phyloP scores from a whole-genome alignment of 2,329 filamentous ascomycete genomes.

The Venturiaceae sp. region DNA sequence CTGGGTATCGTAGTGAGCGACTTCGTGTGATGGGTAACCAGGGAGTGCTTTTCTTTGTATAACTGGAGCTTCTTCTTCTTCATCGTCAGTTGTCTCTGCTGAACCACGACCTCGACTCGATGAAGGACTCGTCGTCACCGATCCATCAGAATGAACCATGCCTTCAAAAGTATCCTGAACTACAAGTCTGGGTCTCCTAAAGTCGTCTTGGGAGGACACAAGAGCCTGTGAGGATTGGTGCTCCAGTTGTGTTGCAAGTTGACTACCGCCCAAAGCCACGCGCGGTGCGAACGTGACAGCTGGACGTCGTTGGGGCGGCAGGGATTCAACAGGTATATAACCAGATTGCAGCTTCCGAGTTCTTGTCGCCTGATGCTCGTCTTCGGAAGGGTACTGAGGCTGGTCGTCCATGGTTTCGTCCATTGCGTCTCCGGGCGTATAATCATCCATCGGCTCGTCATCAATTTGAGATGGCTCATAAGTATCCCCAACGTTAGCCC shows the following conservation, averaged over 20 bases:
- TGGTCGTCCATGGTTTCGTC: not conserved
- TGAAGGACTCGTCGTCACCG: not conserved
- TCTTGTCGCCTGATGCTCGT: not conserved
- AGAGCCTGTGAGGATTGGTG: not conserved
- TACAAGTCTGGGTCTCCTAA: not conserved
- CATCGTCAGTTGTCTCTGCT: not conserved
- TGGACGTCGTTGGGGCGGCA: not conserved
- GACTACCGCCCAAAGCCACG: not conserved
- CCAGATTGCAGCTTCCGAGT: not conserved
- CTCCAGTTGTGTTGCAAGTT: not conserved
- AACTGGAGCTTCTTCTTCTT: not conserved
- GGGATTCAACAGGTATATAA: not conserved
- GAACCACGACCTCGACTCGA: not conserved
- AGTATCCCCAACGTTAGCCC: not conserved
- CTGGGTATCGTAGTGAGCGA: not conserved
- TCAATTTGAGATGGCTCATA: not conserved
- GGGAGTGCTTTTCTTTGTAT: not conserved
- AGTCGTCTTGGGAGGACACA: not conserved
- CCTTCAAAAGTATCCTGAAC: slow-evolving; percentile 3
- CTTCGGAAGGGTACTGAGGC: not conserved
- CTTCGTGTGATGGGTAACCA: not conserved
- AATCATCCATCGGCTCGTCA: not conserved
- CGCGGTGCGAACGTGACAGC: slow-evolving; percentile 1
- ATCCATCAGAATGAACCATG: slow-evolving; percentile 6
- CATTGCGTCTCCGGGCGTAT: not conserved